Evolutionary conservation across 768 basidiomycete genomes (phyloP).

Genomic region (Tricholoma furcatifolium): DNA sequence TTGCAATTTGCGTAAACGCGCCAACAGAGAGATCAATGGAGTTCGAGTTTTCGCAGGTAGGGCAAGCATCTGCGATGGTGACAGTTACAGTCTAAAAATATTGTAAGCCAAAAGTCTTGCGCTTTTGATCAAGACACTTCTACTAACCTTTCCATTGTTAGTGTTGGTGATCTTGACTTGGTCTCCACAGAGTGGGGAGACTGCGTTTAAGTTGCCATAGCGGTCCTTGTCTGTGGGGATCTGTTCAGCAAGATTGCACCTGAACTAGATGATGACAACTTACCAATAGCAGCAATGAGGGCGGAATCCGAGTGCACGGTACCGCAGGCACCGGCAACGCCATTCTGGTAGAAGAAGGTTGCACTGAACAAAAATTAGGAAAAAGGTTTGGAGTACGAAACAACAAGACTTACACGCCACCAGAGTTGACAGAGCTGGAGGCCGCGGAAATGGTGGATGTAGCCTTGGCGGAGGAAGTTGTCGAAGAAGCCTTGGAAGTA

Average conservation of each 20-base stretch:
- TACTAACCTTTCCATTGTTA: constrained; percentile 46
- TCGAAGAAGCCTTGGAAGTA: constrained; percentile 13
- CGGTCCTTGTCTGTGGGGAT: constrained; percentile 42
- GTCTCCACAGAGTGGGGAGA: constrained; percentile 64
- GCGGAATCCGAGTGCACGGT: constrained; percentile 51
- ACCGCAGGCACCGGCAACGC: constrained; percentile 82
- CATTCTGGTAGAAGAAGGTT: constrained; percentile 71
- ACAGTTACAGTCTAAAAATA: constrained; percentile 48
- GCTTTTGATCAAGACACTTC: neutral
- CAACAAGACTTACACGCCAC: constrained; percentile 44
- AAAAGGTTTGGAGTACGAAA: neutral
- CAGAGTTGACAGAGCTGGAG: constrained; percentile 24
- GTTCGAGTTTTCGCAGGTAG: constrained; percentile 63
- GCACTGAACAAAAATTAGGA: constrained; percentile 36
- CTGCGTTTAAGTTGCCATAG: constrained; percentile 46
- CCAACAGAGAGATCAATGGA: constrained; percentile 74
- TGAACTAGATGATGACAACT: constrained; percentile 17
- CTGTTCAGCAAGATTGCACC: constrained; percentile 1
- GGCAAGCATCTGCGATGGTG: constrained; percentile 78
- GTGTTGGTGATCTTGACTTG: constrained; percentile 64
- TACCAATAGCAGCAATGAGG: constrained; percentile 63
- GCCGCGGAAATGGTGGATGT: constrained; percentile 15
- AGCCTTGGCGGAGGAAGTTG: constrained; percentile 9
- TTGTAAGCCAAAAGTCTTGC: constrained; percentile 1
- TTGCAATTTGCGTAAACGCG: constrained; percentile 63